Conservation (phyloP, 2,329 filamentous ascomycete genomes). For the Neofusicoccum kwambonambiense region DNA sequence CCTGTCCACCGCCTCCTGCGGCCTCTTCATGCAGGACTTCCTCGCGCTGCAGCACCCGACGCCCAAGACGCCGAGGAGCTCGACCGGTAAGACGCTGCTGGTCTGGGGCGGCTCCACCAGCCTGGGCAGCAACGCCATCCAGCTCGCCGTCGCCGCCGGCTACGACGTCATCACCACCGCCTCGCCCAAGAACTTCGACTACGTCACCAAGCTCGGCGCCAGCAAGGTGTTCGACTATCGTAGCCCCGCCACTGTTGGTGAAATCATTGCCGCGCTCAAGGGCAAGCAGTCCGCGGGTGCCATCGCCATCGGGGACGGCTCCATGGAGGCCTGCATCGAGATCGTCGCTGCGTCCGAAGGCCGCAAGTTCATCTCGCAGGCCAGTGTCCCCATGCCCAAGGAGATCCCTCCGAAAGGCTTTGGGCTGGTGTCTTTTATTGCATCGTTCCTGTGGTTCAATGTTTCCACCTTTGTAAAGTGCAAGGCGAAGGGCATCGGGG, state of each 20-base stretch:
- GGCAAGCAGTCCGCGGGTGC: neutral
- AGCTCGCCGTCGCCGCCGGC: conserved; percentile 28
- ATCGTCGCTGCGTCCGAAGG: neutral
- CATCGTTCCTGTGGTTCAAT: neutral
- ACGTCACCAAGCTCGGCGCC: conserved; percentile 31
- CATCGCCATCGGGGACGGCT: too few species aligned
- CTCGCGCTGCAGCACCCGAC: conserved; percentile 17
- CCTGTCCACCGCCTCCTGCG: conserved; percentile 26
- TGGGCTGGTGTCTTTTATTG: neutral
- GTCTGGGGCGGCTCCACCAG: conserved; percentile 36
- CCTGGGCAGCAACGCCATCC: conserved; percentile 29
- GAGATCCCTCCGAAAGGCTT: neutral
- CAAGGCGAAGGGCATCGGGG: neutral
- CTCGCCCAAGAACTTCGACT: conserved; percentile 29
- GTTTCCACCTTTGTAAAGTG: neutral
- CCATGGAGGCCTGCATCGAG: neutral
- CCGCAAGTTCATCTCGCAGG: neutral
- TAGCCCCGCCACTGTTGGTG: conserved; percentile 1
- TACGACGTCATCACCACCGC: conserved; percentile 37
- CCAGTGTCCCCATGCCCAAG: neutral
- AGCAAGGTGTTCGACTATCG: conserved; percentile 28
- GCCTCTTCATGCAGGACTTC: conserved; percentile 23
- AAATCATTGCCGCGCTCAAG: conserved; percentile 24
- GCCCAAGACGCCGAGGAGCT: conserved; percentile 18
- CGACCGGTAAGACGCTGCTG: conserved; percentile 31